phyloP scores from a whole-genome alignment of 2,329 filamentous ascomycete species.

The Aspergillus pseudonomiae region DNA sequence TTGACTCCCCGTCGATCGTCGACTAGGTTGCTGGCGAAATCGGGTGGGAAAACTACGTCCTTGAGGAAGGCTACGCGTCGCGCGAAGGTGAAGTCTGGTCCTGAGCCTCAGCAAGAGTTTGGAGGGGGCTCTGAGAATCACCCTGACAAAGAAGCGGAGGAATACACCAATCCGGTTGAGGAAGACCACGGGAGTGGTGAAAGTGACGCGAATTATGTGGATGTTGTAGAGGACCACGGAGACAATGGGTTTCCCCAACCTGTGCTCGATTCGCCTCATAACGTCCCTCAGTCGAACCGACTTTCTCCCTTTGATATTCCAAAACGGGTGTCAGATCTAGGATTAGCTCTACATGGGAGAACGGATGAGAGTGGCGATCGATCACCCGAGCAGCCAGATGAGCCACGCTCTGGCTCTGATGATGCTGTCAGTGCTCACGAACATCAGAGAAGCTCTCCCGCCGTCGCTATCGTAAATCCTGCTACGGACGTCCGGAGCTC shows the following conservation, averaged over 20 bases:
- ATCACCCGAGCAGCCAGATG: not conserved
- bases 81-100: not conserved
- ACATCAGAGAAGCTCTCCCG: not conserved
- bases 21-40: constrained; percentile 5
- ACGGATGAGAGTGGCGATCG: not conserved
- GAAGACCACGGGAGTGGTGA: not conserved
- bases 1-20: constrained; percentile 18
- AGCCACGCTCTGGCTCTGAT: not conserved
- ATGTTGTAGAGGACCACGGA: not conserved
- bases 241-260: not conserved
- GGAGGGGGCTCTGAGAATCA: not conserved
- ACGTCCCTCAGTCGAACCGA: not conserved
- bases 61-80: not conserved
- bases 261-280: not conserved
- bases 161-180: not conserved
- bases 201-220: not conserved
- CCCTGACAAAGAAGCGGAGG: not conserved
- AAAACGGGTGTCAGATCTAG: not conserved
- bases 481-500: not conserved
- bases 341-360: not conserved
- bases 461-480: not conserved
- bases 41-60: not conserved
- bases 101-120: not conserved
- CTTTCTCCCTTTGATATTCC: not conserved
- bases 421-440: not conserved